Evolutionary conservation across 495 filamentous ascomycete genomes (phyloP).

Genomic region (Hyaloscypha bicolor): DNA sequence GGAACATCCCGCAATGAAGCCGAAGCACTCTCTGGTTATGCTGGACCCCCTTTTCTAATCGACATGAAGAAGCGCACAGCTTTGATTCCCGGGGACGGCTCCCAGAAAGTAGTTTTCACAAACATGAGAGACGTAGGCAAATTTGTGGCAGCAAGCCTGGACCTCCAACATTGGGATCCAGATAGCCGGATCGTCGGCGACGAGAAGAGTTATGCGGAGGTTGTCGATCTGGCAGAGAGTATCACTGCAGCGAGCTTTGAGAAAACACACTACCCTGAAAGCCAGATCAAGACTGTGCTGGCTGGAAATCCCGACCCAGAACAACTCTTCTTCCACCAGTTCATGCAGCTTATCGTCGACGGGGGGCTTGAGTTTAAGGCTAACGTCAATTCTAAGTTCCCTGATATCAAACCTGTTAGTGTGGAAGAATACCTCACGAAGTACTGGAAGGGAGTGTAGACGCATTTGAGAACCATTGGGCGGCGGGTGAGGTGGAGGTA

Average conservation of each 20-base stretch:
- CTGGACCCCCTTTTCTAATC: constrained; percentile 2
- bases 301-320: constrained; percentile 6
- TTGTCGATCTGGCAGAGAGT: not conserved
- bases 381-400: not conserved
- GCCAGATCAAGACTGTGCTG: not conserved
- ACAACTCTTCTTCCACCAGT: constrained; percentile 2
- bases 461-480: no score
- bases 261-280: not conserved
- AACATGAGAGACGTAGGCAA: constrained; percentile 5
- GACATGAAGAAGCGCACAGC: not conserved
- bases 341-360: not conserved
- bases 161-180: constrained; percentile 4
- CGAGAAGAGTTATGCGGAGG: not conserved
- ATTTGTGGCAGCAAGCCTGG: constrained; percentile 8
- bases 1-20: not conserved
- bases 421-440: constrained; percentile 4
- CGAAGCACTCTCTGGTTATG: constrained; percentile 8
- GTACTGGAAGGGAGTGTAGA: no score
- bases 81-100: constrained; percentile 5
- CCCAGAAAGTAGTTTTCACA: constrained; percentile 10
- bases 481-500: no score
- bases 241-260: not conserved
- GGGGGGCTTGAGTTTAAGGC: not conserved
- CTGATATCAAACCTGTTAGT: not conserved
- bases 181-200: constrained; percentile 9